phyloP scores from a whole-genome alignment of 169 alveolate species.

The Neospora caninum region DNA sequence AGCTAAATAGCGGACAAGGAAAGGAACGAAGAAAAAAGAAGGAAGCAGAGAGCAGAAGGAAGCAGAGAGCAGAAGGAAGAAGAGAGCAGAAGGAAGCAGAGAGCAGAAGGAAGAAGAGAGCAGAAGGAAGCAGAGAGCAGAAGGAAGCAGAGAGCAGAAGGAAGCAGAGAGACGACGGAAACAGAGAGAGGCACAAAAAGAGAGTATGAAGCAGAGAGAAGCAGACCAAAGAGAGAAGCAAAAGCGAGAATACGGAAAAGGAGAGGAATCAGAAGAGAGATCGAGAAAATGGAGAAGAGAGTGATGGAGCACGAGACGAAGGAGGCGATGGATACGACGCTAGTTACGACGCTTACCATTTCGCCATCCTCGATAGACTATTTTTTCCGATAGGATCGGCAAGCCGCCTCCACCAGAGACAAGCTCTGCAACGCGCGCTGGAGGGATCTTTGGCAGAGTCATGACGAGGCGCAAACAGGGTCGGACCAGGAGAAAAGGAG shows the following conservation, averaged over 20 bases:
- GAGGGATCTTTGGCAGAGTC: not conserved
- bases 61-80: not conserved
- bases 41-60: not conserved
- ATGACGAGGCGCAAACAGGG: not conserved
- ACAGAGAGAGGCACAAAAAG: too few species aligned
- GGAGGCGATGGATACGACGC: not conserved
- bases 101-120: not conserved
- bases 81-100: not conserved
- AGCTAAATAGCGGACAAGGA: not conserved
- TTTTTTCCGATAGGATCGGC: not conserved
- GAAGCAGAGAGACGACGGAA: not conserved
- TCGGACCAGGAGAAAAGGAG: not conserved
- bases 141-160: not conserved
- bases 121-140: not conserved
- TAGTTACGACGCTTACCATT: not conserved
- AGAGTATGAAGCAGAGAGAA: not conserved
- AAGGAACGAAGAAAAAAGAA: not conserved
- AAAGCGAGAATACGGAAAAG: not conserved
- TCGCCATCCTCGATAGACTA: constrained; percentile 24
- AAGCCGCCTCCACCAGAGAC: not conserved
- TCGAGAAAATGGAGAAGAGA: not conserved
- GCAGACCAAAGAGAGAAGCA: not conserved
- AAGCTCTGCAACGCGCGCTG: constrained; percentile 6
- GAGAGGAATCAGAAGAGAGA: too few species aligned
- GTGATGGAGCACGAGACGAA: not conserved